Evolutionary conservation across 2,329 filamentous ascomycete genomes (phyloP).

Genomic region (Colletotrichum sp.): DNA sequence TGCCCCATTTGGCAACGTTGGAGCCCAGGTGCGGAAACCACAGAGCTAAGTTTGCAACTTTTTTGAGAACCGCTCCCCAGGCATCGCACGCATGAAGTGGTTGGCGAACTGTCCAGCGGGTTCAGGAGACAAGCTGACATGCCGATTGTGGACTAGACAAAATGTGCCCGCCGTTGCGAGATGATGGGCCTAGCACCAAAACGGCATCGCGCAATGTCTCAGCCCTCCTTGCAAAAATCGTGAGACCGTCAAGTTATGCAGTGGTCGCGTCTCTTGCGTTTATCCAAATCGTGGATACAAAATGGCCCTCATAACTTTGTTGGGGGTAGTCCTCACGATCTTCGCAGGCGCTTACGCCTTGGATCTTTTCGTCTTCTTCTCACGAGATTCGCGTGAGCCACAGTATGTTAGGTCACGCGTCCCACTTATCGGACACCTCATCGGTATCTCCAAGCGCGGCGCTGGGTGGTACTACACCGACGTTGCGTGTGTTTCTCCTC

Average conservation of each 20-base stretch:
- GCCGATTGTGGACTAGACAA: neutral
- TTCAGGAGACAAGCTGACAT: neutral
- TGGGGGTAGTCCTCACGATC: neutral
- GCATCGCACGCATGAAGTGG: neutral
- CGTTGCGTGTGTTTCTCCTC: neutral
- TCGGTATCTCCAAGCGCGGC: neutral
- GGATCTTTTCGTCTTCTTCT: neutral
- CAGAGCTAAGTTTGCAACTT: rapidly evolving
- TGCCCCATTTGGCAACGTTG: neutral
- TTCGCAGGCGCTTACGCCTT: neutral
- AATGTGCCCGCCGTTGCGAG: neutral
- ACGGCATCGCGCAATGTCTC: neutral
- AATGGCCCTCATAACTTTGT: neutral
- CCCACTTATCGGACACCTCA: constrained; percentile 7
- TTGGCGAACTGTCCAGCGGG: neutral
- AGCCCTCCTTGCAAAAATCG: neutral
- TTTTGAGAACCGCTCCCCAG: neutral
- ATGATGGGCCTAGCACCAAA: neutral
- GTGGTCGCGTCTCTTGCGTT: neutral
- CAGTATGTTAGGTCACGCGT: neutral
- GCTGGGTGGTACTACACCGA: neutral
- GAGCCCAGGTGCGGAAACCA: neutral
- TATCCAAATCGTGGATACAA: neutral
- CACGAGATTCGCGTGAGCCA: neutral
- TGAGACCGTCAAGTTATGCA: neutral